Conservation (phyloP, 352 stramenopile species). For the Phytopythium kandeliae region DNA sequence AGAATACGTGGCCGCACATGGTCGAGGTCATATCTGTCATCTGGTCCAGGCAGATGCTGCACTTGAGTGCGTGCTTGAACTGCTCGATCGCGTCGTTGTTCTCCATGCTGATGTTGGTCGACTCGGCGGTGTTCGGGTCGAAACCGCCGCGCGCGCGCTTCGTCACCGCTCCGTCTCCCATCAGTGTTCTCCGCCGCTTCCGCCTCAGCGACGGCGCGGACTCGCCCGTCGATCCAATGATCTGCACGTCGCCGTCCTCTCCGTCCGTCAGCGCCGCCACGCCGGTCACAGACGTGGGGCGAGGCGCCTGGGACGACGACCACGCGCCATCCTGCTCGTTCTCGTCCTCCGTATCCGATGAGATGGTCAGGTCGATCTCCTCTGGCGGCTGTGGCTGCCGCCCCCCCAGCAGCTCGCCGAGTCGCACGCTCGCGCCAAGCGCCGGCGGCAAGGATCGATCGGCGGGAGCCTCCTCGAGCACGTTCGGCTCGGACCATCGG, state of each 20-base stretch:
- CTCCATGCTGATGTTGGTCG: conserved; percentile 60
- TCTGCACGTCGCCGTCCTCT: conserved; percentile 53
- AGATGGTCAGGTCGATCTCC: conserved; percentile 68
- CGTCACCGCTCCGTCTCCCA: neutral
- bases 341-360: conserved; percentile 33
- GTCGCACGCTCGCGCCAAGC: neutral
- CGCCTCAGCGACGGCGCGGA: conserved; percentile 14
- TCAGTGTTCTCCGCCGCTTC: conserved; percentile 33
- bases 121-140: conserved; percentile 45
- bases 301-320: neutral
- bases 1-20: conserved; percentile 78
- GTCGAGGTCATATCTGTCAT: conserved; percentile 81
- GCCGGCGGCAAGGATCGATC: neutral
- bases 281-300: conserved; percentile 9
- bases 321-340: neutral
- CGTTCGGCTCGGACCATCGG: neutral
- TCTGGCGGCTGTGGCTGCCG: conserved; percentile 11
- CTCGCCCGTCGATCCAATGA: conserved; percentile 25
- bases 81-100: conserved; percentile 75
- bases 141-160: conserved; percentile 26
- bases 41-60: conserved; percentile 76
- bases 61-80: conserved; percentile 76
- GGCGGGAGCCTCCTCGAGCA: no score
- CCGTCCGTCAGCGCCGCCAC: conserved; percentile 7
- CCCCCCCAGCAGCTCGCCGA: neutral